phyloP scores from a whole-genome alignment of 2,329 filamentous ascomycete species.

The Amphichorda felina region DNA sequence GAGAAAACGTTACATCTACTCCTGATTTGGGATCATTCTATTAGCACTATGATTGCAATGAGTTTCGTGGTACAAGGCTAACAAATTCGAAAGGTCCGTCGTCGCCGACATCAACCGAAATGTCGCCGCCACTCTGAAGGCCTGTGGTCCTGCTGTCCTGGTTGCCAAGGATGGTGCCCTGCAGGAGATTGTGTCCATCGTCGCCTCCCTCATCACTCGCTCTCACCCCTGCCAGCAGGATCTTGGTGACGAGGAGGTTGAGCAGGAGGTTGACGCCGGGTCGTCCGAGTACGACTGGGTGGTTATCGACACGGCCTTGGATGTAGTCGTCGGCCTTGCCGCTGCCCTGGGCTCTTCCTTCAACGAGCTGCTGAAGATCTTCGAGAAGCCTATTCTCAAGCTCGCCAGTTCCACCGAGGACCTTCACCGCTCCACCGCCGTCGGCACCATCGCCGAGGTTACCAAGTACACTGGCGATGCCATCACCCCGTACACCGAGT shows the following conservation, averaged over 20 bases:
- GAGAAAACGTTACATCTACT: constrained; percentile 56
- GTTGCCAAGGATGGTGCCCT: constrained; percentile 56
- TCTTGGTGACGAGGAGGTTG: constrained; percentile 69
- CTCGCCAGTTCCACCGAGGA: constrained; percentile 78
- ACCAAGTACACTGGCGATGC: constrained; percentile 70
- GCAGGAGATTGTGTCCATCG: constrained; percentile 62
- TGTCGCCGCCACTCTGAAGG: constrained; percentile 78
- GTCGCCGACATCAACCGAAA: constrained; percentile 95
- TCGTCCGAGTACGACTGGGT: constrained; percentile 97
- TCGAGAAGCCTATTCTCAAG: constrained; percentile 83
- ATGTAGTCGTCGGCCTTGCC: constrained; percentile 77
- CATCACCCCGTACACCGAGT: constrained; percentile 71
- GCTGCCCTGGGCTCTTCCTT: constrained; percentile 73
- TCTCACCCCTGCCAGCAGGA: constrained; percentile 90
- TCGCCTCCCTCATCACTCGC: constrained; percentile 74
- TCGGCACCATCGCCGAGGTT: constrained; percentile 87
- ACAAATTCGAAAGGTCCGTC: constrained; percentile 52
- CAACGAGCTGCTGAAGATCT: constrained; percentile 85
- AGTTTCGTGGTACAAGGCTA: constrained; percentile 20
- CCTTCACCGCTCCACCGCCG: constrained; percentile 78
- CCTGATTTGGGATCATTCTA: constrained; percentile 20
- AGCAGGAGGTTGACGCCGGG: constrained; percentile 58
- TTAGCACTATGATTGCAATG: constrained; percentile 10
- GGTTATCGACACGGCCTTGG: constrained; percentile 85
- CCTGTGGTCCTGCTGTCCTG: constrained; percentile 79